phyloP scores from a whole-genome alignment of 495 filamentous ascomycete genomes.

The Friedmanniomyces endolithicus region DNA sequence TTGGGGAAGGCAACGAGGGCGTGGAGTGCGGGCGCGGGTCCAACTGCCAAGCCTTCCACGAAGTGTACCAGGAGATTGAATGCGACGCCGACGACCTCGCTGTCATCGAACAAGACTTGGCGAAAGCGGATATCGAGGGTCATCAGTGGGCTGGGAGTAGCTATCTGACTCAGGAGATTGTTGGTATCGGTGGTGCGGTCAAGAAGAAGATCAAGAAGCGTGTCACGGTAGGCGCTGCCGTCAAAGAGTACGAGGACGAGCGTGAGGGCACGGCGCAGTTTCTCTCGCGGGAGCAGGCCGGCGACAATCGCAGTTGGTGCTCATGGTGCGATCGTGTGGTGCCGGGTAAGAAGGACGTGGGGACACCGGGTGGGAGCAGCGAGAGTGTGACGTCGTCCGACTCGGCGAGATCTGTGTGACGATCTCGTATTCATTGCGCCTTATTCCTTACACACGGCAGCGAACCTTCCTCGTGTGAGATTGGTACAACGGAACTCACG shows the following conservation, averaged over 20 bases:
- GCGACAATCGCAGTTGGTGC: slow-evolving; percentile 50
- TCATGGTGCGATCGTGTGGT: slow-evolving; percentile 54
- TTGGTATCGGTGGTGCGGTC: slow-evolving; percentile 71
- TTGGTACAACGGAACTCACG: no score
- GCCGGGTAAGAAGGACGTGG: slow-evolving; percentile 34
- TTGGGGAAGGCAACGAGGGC: slow-evolving; percentile 76
- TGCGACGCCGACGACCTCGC: slow-evolving; percentile 55
- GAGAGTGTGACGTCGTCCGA: slow-evolving; percentile 11
- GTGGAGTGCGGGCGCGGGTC: slow-evolving; percentile 66
- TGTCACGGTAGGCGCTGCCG: slow-evolving; percentile 65
- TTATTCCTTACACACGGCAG: no score
- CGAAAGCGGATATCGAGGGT: slow-evolving; percentile 9
- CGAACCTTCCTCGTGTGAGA: no score
- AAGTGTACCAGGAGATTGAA: slow-evolving; percentile 69
- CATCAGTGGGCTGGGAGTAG: slow-evolving; percentile 41
- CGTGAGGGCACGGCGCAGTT: slow-evolving; percentile 39
- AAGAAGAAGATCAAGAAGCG: slow-evolving; percentile 70
- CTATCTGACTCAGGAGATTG: slow-evolving; percentile 72
- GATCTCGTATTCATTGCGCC: not conserved
- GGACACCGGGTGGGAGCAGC: not conserved
- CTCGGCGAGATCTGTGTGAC: not conserved
- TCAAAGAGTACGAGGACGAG: slow-evolving; percentile 74
- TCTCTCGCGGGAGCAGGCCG: slow-evolving; percentile 44
- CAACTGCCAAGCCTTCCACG: slow-evolving; percentile 55
- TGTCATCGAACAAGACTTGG: slow-evolving; percentile 23